Base-by-base conservation (phyloP, 2,329 filamentous ascomycete genomes). In the Penicillium glabrum region DNA sequence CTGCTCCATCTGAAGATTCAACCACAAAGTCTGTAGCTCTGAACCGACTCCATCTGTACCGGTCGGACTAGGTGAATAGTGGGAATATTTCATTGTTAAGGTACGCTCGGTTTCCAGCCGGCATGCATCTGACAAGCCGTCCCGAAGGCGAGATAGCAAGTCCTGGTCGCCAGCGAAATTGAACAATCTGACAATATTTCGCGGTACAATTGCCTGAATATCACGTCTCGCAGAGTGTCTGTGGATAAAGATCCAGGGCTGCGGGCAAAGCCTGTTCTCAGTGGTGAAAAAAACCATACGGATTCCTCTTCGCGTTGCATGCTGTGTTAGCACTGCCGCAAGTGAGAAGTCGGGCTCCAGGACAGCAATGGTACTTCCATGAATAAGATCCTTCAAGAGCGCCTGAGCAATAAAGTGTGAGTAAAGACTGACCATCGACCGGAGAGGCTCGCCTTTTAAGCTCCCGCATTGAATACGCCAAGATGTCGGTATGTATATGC, bases 281-380 rank as follows among this genome's bases (percentile, higher is more conserved):
- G 63, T 59, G 7, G 61, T 66, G n/a, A 65, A 48, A 14, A 64
- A 51, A 1, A 58, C 53, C 10, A 66, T 29, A 9, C 59, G 53
- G 1, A 66, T 37, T 13, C 58, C 61, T n/a, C 16, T 56, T 16
- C 59, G 49, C 1, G 11, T 46, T 7, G 59, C 59, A 27, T 62
- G 53, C 14, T 59, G 49, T 11, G 37, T 54, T 14, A 66, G 24
- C 9, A 57, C 53, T 0, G 58, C 41, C 4, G 60, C 51, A 1
- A 66, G n/a, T 1, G 63, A 61, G n/a, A 61, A 64, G 6, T 64
- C 63, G 1, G 61, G 57, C 10, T 66, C 61, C 9, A 66, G n/a
- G 7, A 65, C 57, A 3, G 48, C 63, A 10, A 66, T 19, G 0
- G 33, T 35, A 6, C 31, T 54, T 4, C 64, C 64, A 1, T 60